These are phyloP conservation scores for Metschnikowia gruessii DNA, from an alignment of 805 yeast species.

Conservation along the genomic window DNA sequence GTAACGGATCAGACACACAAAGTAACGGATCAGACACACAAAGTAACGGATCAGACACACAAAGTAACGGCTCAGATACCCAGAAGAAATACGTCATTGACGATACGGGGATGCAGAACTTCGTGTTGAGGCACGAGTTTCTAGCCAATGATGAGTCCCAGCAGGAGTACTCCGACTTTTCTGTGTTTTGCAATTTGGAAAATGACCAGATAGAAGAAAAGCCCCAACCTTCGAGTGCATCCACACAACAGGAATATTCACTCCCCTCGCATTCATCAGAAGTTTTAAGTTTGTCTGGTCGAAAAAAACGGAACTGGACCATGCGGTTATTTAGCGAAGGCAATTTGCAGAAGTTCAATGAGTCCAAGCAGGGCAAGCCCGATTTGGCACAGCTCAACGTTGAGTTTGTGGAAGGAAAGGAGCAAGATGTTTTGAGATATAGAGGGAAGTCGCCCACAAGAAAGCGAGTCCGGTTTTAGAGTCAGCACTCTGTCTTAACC, in stretches of 20 bases:
- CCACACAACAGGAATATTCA: constrained; percentile 1
- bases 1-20: constrained; percentile 9
- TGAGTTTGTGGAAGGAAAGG: constrained; percentile 19
- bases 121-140: constrained; percentile 50
- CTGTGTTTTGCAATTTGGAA: constrained; percentile 5
- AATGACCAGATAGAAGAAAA: background rate
- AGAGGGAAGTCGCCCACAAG: background rate
- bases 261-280: constrained; percentile 26
- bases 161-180: constrained; percentile 37
- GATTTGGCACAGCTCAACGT: constrained; percentile 19
- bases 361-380: constrained; percentile 23
- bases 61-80: no score
- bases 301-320: constrained; percentile 24
- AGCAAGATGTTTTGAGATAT: background rate
- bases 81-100: constrained; percentile 56
- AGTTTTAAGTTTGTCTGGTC: background rate
- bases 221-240: background rate
- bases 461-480: constrained; percentile 20
- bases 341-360: constrained; percentile 29
- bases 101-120: constrained; percentile 57
- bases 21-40: constrained; percentile 20
- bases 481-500: no score
- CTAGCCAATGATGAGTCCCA: constrained; percentile 30
- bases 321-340: constrained; percentile 30
- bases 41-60: constrained; percentile 15